phyloP scores from a whole-genome alignment of 2,329 filamentous ascomycete species.

The Alternaria ethzedia region DNA sequence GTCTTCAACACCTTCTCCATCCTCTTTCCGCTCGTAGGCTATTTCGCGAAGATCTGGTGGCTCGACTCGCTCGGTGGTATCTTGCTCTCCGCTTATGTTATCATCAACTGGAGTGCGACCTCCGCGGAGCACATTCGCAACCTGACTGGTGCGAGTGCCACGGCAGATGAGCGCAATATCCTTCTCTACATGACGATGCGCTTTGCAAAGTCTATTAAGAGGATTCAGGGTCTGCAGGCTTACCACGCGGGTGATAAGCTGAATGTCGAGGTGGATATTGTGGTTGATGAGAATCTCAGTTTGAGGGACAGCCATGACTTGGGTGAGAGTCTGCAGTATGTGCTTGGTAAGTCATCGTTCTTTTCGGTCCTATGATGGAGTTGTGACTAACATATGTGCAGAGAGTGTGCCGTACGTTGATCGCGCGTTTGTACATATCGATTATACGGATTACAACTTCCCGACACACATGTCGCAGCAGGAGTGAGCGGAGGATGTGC shows the following conservation, averaged over 20 bases:
- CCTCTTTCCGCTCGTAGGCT: constrained; percentile 82
- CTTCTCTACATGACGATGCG: constrained; percentile 91
- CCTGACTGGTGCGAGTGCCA: constrained; percentile 77
- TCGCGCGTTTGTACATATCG: constrained; percentile 60
- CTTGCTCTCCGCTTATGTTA: constrained; percentile 78
- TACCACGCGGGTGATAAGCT: constrained; percentile 87
- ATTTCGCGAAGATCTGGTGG: constrained; percentile 81
- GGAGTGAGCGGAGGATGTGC: constrained; percentile 28
- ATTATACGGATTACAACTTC: constrained; percentile 59
- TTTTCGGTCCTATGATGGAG: too few species aligned
- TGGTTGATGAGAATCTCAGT: constrained; percentile 76
- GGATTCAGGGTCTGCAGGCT: constrained; percentile 83
- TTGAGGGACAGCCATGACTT: constrained; percentile 83
- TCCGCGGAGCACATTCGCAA: constrained; percentile 80
- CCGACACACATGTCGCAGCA: constrained; percentile 60
- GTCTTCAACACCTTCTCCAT: constrained; percentile 92
- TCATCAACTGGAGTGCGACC: constrained; percentile 78
- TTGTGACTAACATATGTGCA: too few species aligned
- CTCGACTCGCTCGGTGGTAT: constrained; percentile 81
- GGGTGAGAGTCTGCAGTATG: constrained; percentile 79
- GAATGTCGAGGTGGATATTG: constrained; percentile 83
- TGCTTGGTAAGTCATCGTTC: constrained; percentile 60
- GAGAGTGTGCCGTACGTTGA: constrained; percentile 79
- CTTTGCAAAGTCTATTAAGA: constrained; percentile 84
- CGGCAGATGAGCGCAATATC: constrained; percentile 82